phyloP scores from a whole-genome alignment of 140 eudicot species.

The Anethum foeniculum region DNA sequence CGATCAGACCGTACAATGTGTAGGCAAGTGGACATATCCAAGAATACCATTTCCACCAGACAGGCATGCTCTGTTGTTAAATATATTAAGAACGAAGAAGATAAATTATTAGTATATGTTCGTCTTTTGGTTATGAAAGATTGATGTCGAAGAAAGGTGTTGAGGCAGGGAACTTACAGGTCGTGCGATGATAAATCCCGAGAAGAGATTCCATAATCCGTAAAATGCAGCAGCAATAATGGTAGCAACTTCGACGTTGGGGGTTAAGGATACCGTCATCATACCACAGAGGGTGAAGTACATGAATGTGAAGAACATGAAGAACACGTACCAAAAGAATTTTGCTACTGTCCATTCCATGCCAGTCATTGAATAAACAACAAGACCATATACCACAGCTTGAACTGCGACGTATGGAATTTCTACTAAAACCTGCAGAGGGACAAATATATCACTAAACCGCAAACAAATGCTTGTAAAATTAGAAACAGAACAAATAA shows the following conservation, averaged over 20 bases:
- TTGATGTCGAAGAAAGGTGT: neutral
- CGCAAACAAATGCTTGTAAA: neutral
- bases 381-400: slow-evolving; percentile 31
- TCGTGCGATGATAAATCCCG: slow-evolving; percentile 59
- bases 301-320: slow-evolving; percentile 42
- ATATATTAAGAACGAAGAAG: neutral
- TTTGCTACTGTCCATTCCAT: slow-evolving; percentile 45
- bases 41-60: slow-evolving; percentile 72
- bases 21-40: slow-evolving; percentile 46
- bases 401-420: slow-evolving; percentile 45
- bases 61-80: slow-evolving; percentile 42
- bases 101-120: neutral
- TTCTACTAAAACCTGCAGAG: slow-evolving; percentile 49
- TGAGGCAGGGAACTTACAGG: slow-evolving; percentile 35
- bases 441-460: neutral
- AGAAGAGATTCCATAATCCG: slow-evolving; percentile 49
- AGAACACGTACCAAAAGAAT: slow-evolving; percentile 50
- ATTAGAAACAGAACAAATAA: too few relatives aligned
- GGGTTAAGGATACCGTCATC: slow-evolving; percentile 72
- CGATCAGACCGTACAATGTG: slow-evolving; percentile 55
- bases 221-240: slow-evolving; percentile 43
- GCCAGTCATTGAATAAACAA: slow-evolving; percentile 63
- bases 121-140: neutral
- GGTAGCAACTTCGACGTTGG: slow-evolving; percentile 47
- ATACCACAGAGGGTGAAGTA: slow-evolving; percentile 59